These are phyloP conservation scores for Ophiobolus disseminans DNA, from an alignment of 2,329 filamentous ascomycete genomes.

Conservation along the genomic window DNA sequence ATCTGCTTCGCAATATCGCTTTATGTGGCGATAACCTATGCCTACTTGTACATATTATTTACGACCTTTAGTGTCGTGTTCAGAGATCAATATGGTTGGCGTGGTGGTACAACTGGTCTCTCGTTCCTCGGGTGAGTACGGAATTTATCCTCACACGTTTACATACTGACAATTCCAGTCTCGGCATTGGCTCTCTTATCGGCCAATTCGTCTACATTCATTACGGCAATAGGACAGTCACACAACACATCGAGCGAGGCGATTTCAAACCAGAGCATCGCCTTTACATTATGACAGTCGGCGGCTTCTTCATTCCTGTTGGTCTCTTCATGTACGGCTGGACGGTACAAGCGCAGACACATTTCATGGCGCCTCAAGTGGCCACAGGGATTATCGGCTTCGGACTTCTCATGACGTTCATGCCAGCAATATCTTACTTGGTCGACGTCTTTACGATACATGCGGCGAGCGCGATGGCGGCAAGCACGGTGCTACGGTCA, in stretches of 20 bases:
- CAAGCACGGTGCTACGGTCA: slow-evolving; percentile 49
- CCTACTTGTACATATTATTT: slow-evolving; percentile 55
- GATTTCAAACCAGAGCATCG: slow-evolving; percentile 47
- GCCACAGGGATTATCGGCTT: slow-evolving; percentile 46
- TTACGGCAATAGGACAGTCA: slow-evolving; percentile 40
- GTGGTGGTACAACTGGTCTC: slow-evolving; percentile 48
- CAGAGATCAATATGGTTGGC: slow-evolving; percentile 50
- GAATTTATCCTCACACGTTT: neutral
- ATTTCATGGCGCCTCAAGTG: slow-evolving; percentile 48
- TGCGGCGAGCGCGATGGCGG: slow-evolving; percentile 53
- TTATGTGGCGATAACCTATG: slow-evolving; percentile 49
- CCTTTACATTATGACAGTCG: slow-evolving; percentile 42
- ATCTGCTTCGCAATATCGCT: slow-evolving; percentile 47
- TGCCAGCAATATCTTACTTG: slow-evolving; percentile 50
- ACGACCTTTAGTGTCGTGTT: slow-evolving; percentile 56
- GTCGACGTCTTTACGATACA: slow-evolving; percentile 52
- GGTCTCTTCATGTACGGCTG: slow-evolving; percentile 51
- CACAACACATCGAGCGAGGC: slow-evolving; percentile 37
- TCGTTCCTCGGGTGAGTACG: slow-evolving; percentile 45
- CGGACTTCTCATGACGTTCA: slow-evolving; percentile 46
- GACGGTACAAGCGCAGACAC: slow-evolving; percentile 40
- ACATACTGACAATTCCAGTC: neutral
- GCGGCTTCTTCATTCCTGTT: slow-evolving; percentile 43
- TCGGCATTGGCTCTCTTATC: slow-evolving; percentile 51
- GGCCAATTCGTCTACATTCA: slow-evolving; percentile 42